Evolutionary conservation across 352 stramenopile genomes (phyloP).

Genomic region (Pythium chondricola): DNA sequence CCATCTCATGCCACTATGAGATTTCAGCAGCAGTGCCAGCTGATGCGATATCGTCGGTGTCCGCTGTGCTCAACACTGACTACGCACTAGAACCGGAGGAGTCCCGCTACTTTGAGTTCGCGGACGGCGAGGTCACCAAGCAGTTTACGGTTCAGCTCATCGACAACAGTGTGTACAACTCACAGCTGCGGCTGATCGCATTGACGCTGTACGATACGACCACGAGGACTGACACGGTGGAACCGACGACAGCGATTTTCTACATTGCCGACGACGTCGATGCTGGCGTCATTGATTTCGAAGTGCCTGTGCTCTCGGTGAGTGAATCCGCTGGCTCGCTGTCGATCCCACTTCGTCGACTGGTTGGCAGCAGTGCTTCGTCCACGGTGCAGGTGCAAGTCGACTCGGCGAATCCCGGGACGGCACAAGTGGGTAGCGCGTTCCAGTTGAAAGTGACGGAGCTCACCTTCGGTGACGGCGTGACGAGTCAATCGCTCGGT

Average conservation of each 20-base stretch:
- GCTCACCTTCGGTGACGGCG: constrained; percentile 32
- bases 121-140: constrained; percentile 26
- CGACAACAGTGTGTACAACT: constrained; percentile 35
- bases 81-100: constrained; percentile 21
- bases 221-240: constrained; percentile 22
- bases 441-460: constrained; percentile 23
- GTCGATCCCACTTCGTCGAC: constrained; percentile 24
- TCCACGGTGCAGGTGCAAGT: constrained; percentile 22
- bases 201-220: constrained; percentile 38
- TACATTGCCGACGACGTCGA: constrained; percentile 51
- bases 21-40: constrained; percentile 9
- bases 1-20: constrained; percentile 33
- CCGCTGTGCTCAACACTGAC: constrained; percentile 24
- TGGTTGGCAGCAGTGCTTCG: constrained; percentile 26
- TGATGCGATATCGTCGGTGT: background rate
- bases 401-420: constrained; percentile 4
- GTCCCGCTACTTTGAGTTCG: constrained; percentile 25
- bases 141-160: constrained; percentile 34
- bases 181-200: constrained; percentile 16
- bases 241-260: constrained; percentile 15
- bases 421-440: constrained; percentile 19
- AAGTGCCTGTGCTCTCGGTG: constrained; percentile 7
- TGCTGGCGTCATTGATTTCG: constrained; percentile 45
- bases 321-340: constrained; percentile 23
- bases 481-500: constrained; percentile 14